Evolutionary conservation across 306 rosid genomes (phyloP).

Genomic region (Oxytropis ochrocephala): DNA sequence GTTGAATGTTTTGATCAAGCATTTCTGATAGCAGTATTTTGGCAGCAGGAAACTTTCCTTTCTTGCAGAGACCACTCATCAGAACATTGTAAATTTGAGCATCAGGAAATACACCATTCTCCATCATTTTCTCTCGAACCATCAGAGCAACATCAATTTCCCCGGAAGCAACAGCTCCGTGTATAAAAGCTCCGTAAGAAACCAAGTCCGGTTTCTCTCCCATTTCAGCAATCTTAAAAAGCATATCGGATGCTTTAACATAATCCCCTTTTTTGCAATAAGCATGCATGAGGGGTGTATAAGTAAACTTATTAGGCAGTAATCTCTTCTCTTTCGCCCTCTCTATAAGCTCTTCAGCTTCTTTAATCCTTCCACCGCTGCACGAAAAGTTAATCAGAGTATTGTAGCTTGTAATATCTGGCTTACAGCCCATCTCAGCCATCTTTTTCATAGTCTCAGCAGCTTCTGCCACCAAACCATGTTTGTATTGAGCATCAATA

Average conservation of each 20-base stretch:
- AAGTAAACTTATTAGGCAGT: slow-evolving; percentile 47
- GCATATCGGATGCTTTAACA: slow-evolving; percentile 49
- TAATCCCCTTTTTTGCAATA: slow-evolving; percentile 63
- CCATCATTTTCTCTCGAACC: slow-evolving; percentile 58
- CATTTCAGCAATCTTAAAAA: slow-evolving; percentile 56
- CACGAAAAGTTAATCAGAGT: slow-evolving; percentile 55
- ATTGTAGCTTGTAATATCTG: slow-evolving; percentile 66
- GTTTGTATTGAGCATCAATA: slow-evolving; percentile 55
- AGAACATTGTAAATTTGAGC: slow-evolving; percentile 75
- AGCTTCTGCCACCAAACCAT: slow-evolving; percentile 33
- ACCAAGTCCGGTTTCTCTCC: slow-evolving; percentile 64
- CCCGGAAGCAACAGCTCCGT: slow-evolving; percentile 58
- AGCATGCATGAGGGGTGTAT: slow-evolving; percentile 57
- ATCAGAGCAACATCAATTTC: slow-evolving; percentile 59
- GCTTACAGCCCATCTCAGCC: slow-evolving; percentile 57
- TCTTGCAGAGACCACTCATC: slow-evolving; percentile 73
- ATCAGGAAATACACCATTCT: slow-evolving; percentile 67
- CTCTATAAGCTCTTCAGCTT: slow-evolving; percentile 54
- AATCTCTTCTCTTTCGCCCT: slow-evolving; percentile 38
- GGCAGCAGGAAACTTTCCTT: slow-evolving; percentile 63
- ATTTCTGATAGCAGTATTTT: slow-evolving; percentile 60
- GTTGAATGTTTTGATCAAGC: slow-evolving; percentile 61
- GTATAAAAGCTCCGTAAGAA: slow-evolving; percentile 71
- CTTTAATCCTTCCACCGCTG: slow-evolving; percentile 45
- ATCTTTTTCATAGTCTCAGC: slow-evolving; percentile 39